Evolutionary conservation across 441 rosid species (phyloP), one percentile per base, ranked within the genome.

Genomic region (Gossypium trilobum): DNA sequence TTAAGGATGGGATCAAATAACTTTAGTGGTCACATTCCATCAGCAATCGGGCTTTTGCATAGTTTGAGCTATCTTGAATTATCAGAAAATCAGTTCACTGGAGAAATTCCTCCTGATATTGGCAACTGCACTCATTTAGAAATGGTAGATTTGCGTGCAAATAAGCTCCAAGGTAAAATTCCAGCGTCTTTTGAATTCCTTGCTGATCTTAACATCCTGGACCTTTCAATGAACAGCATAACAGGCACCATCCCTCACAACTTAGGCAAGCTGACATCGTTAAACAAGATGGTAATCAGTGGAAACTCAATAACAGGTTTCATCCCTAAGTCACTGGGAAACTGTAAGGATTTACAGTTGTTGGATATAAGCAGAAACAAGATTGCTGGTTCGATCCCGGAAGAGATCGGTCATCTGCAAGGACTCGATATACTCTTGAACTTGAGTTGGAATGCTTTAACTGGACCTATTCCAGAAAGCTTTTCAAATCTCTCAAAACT

Each of bases 61-160:
- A 81, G 66, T 11, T 73, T 89, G 80, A 86, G 83, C 82, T 89
- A 87, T 75, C 91, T 89, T 57, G 95, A 89, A 74, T 77, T 89
- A 70, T 81, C 92, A 2, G 83, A 82, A 48, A 89, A 89, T 60
- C 82, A 74, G 29, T 82, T 89, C 70, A 70, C 67, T 0, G 95
- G 92, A 25, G 73, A 78, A 25, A 87, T 89, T 52, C 95, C 95
- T 23, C 60, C 1, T 0, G 87, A 85, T 67, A 85, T 88, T 19
- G 88, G 92, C 69, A 74, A 83, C 78, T 89, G 95, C 78, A 74
- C 82, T 62, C 75, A 81, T 71, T 82, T 89, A 64, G 87, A 89
- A 78, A 84, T 89, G 95, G 72, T 85, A n/a, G 89, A 89, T 77
- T 80, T 89, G 73, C 89, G 70, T 70, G 78, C 52, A 8, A 89